phyloP scores from a whole-genome alignment of 495 filamentous ascomycete genomes.

The Bathelium albidoporum region DNA sequence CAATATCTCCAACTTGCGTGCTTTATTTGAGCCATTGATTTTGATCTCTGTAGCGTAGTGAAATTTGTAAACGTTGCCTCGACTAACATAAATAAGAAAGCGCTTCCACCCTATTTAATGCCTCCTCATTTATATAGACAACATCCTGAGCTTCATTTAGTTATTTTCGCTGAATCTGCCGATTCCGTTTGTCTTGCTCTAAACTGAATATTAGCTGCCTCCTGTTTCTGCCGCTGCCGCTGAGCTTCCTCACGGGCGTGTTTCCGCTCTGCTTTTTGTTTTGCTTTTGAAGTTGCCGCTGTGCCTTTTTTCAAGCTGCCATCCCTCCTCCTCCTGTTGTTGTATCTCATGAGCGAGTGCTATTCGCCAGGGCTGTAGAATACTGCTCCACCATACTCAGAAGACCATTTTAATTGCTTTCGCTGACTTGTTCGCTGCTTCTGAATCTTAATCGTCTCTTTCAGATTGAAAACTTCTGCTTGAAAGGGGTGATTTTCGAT shows the following conservation, averaged over 20 bases:
- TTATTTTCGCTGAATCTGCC: neutral
- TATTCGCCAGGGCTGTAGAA: neutral
- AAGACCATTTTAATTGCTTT: neutral
- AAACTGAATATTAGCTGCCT: neutral
- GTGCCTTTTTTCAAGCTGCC: neutral
- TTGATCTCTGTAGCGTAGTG: neutral
- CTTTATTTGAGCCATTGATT: neutral
- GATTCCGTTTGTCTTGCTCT: neutral
- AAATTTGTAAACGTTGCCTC: neutral
- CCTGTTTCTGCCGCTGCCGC: neutral
- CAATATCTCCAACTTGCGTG: neutral
- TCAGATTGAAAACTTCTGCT: neutral
- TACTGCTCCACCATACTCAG: neutral
- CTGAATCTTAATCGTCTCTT: neutral
- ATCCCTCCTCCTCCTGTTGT: neutral
- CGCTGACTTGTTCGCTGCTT: neutral
- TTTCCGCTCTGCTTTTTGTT: neutral
- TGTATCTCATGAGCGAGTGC: neutral
- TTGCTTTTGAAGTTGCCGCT: neutral
- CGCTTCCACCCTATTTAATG: neutral
- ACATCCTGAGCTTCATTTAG: neutral
- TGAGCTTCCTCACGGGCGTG: neutral
- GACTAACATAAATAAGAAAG: neutral
- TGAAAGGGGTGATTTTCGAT: neutral
- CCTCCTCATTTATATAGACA: neutral